phyloP scores from a whole-genome alignment of 108 stramenopile genomes.

The Skeletonema potamos region DNA sequence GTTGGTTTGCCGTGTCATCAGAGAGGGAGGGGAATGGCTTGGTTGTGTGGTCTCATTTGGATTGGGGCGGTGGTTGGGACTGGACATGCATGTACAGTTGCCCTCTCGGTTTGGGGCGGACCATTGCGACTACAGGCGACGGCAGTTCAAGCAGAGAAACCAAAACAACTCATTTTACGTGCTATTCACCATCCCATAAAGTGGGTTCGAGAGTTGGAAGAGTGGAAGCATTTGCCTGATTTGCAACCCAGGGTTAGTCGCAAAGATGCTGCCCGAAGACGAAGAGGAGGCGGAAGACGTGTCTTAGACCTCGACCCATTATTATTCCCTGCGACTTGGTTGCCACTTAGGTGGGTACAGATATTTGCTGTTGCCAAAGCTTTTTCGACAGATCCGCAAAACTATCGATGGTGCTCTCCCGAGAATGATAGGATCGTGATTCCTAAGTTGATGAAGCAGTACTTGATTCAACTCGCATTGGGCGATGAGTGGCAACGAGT shows the following conservation, averaged over 20 bases:
- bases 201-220: slow-evolving; percentile 61
- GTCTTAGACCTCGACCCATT: slow-evolving; percentile 55
- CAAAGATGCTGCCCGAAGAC: neutral
- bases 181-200: slow-evolving; percentile 45
- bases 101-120: slow-evolving; percentile 55
- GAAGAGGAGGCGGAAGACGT: slow-evolving; percentile 3
- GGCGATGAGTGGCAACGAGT: slow-evolving; percentile 82
- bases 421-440: slow-evolving; percentile 29
- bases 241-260: neutral
- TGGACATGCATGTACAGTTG: slow-evolving; percentile 53
- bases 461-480: slow-evolving; percentile 57
- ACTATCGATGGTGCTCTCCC: slow-evolving; percentile 37
- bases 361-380: slow-evolving; percentile 45
- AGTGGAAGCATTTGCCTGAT: slow-evolving; percentile 46
- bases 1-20: slow-evolving; percentile 32
- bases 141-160: slow-evolving; percentile 29
- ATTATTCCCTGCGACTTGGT: slow-evolving; percentile 75
- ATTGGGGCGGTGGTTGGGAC: slow-evolving; percentile 52
- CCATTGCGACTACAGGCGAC: slow-evolving; percentile 57
- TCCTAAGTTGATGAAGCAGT: slow-evolving; percentile 54
- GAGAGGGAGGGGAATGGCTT: slow-evolving; percentile 35
- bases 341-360: slow-evolving; percentile 52
- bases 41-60: slow-evolving; percentile 69
- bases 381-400: slow-evolving; percentile 45
- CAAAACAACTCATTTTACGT: slow-evolving; percentile 22